phyloP scores from a whole-genome alignment of 768 basidiomycete species.

The Epithele typhae region DNA sequence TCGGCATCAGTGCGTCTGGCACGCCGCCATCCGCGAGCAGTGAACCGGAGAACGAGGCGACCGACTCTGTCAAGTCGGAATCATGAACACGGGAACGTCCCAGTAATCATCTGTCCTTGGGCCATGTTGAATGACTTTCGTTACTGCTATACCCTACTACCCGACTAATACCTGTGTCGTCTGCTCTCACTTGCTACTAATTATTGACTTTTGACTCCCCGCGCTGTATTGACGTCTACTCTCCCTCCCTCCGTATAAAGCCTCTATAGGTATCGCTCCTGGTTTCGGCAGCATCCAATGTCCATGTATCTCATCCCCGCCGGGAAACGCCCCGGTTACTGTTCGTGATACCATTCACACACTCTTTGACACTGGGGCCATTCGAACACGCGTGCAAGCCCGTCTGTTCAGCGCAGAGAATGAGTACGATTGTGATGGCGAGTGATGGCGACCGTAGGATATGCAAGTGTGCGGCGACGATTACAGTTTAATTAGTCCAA shows the following conservation, averaged over 20 bases:
- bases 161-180: slow-evolving; percentile 16
- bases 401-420: too few relatives aligned
- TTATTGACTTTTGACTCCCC: slow-evolving; percentile 21
- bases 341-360: background rate
- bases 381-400: too few relatives aligned
- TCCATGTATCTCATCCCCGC: slow-evolving; percentile 18
- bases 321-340: slow-evolving; percentile 11
- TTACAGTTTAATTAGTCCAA: slow-evolving; percentile 17
- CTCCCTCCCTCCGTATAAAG: slow-evolving; percentile 2
- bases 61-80: slow-evolving; percentile 68
- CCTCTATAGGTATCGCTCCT: slow-evolving; percentile 13
- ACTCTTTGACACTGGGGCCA: too few relatives aligned
- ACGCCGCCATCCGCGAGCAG: slow-evolving; percentile 34
- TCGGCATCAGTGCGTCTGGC: slow-evolving; percentile 49
- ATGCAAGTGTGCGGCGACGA: slow-evolving; percentile 13
- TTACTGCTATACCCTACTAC: slow-evolving; percentile 10
- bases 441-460: slow-evolving; percentile 9
- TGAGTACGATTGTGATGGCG: slow-evolving; percentile 7
- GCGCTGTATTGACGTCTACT: slow-evolving; percentile 22
- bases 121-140: slow-evolving; percentile 8
- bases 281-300: slow-evolving; percentile 13
- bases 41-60: slow-evolving; percentile 63
- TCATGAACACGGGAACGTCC: slow-evolving; percentile 24
- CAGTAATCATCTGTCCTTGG: slow-evolving; percentile 2
- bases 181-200: slow-evolving; percentile 24